Evolutionary conservation across 1,139 yeast genomes (phyloP).

Genomic region (Saccharomyces hybrid): DNA sequence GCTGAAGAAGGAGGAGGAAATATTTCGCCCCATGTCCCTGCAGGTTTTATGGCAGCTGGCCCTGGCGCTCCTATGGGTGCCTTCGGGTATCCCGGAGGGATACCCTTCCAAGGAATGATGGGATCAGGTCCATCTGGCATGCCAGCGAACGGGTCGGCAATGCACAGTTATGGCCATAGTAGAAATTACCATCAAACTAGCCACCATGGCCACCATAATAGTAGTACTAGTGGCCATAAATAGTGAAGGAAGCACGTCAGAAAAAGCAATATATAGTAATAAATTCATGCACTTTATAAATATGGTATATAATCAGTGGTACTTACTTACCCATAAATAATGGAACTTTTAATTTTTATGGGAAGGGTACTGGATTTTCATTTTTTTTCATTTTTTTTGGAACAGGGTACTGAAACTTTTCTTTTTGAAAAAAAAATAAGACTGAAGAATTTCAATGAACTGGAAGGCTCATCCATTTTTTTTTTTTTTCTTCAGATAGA

Average conservation of each 20-base stretch:
- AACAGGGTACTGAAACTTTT: not conserved
- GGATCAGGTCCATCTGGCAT: conserved; percentile 10
- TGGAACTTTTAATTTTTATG: not conserved
- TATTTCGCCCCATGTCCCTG: conserved; percentile 25
- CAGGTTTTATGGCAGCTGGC: conserved; percentile 21
- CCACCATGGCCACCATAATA: conserved; percentile 11
- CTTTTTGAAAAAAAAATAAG: no score
- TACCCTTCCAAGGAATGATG: conserved; percentile 25
- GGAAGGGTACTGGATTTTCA: not conserved
- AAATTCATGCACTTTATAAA: not conserved
- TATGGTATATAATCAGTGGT: not conserved
- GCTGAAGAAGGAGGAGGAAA: conserved; percentile 2
- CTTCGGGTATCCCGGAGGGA: conserved; percentile 25
- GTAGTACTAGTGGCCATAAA: conserved; percentile 9
- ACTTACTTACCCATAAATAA: not conserved
- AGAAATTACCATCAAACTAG: conserved; percentile 16
- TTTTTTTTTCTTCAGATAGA: not conserved
- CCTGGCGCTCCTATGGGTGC: conserved; percentile 21
- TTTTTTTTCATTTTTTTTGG: no score
- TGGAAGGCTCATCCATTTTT: not conserved
- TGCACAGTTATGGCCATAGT: conserved; percentile 14
- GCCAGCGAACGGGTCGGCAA: conserved; percentile 7
- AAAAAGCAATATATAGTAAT: not conserved
- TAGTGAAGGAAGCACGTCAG: not conserved
- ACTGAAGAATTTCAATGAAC: no score